Evolutionary conservation across 768 basidiomycete genomes (phyloP).

Genomic region (Tulasnella sp.): DNA sequence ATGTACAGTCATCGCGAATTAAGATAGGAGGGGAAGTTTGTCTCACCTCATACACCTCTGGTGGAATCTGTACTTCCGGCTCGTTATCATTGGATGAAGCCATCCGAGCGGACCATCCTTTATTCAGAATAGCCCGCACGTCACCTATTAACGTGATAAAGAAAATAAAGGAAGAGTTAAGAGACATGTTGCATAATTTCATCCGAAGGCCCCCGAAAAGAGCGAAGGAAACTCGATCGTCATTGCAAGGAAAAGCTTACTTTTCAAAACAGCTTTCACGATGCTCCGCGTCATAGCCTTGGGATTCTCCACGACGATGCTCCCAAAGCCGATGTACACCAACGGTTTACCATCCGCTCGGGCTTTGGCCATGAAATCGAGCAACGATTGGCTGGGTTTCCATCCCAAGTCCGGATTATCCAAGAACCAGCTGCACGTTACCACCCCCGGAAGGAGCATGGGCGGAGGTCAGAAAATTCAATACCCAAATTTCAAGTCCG

Average conservation of each 20-base stretch:
- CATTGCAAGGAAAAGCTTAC: constrained; percentile 36
- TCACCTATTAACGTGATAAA: constrained; percentile 41
- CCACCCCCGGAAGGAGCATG: not conserved
- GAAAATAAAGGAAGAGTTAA: not conserved
- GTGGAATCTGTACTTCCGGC: constrained; percentile 46
- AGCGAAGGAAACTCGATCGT: too few species aligned
- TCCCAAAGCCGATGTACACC: constrained; percentile 70
- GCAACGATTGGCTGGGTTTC: constrained; percentile 49
- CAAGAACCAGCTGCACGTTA: constrained; percentile 54
- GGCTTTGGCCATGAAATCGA: constrained; percentile 55
- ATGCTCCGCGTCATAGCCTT: constrained; percentile 52
- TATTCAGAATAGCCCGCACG: constrained; percentile 62
- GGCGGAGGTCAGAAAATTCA: not conserved
- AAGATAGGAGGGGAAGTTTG: constrained; percentile 4
- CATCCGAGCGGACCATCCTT: constrained; percentile 63
- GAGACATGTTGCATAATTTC: not conserved
- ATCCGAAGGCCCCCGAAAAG: too few species aligned
- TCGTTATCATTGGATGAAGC: constrained; percentile 41
- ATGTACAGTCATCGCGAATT: not conserved
- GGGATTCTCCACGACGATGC: constrained; percentile 61
- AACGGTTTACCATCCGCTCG: constrained; percentile 52
- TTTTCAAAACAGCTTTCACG: constrained; percentile 56
- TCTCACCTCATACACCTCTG: constrained; percentile 47
- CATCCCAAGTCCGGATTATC: constrained; percentile 59
- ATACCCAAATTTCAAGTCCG: not conserved